Conservation (phyloP, 164 flowering plant genomes). For the Stephania yunnanensis region DNA sequence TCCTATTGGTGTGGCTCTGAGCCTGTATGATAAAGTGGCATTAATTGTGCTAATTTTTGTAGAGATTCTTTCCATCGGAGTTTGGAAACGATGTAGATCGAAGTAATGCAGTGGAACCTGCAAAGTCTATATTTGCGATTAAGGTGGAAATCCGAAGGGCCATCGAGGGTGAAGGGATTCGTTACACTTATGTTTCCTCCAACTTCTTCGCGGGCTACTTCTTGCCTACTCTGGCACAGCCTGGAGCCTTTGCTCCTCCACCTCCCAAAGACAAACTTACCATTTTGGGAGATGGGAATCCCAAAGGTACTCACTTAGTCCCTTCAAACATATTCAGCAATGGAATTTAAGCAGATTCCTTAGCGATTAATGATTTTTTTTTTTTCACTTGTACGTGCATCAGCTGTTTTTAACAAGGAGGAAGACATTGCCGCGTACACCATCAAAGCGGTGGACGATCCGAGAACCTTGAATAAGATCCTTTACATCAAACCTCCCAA, state of each 20-base stretch:
- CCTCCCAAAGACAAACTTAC: conserved; percentile 36
- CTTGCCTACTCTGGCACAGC: conserved; percentile 39
- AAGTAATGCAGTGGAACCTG: conserved; percentile 49
- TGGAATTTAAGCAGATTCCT: no score
- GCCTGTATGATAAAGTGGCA: no score
- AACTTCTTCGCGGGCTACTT: conserved; percentile 48
- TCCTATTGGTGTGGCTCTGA: no score
- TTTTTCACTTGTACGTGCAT: no score
- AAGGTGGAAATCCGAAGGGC: conserved; percentile 42
- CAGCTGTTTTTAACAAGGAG: conserved; percentile 54
- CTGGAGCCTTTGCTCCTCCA: conserved; percentile 43
- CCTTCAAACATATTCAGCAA: no score
- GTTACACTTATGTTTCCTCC: conserved; percentile 42
- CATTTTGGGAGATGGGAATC: conserved; percentile 51
- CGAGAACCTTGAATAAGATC: conserved; percentile 64
- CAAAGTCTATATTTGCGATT: conserved; percentile 30
- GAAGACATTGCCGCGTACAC: conserved; percentile 58
- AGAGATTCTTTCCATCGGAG: conserved; percentile 68
- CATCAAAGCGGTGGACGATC: conserved; percentile 58
- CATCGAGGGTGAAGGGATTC: conserved; percentile 50
- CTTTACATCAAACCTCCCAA: conserved; percentile 47
- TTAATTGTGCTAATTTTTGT: neutral
- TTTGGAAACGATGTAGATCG: conserved; percentile 60
- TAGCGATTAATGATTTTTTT: neutral
- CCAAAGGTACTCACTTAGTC: conserved; percentile 29